Evolutionary conservation across 306 rosid species (phyloP).

Genomic region (Lablab purpureus): DNA sequence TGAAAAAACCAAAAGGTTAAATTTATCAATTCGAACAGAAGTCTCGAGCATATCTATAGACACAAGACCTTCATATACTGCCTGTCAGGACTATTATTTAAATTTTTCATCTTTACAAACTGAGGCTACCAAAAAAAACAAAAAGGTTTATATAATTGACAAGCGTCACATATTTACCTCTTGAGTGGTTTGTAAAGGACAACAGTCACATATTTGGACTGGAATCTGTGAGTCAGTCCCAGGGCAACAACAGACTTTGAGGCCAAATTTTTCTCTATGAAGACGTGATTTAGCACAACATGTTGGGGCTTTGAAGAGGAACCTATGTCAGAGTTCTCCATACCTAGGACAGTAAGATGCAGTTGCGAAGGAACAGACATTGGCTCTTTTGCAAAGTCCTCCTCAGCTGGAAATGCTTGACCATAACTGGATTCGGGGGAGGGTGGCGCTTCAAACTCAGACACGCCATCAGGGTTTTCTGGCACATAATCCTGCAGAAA

Average conservation of each 20-base stretch:
- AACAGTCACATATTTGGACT: slow-evolving; percentile 89
- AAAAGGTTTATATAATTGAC: slow-evolving; percentile 20
- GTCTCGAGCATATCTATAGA: slow-evolving; percentile 50
- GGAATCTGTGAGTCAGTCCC: slow-evolving; percentile 89
- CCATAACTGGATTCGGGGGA: slow-evolving; percentile 87
- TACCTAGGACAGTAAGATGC: slow-evolving; percentile 79
- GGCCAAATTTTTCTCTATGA: slow-evolving; percentile 86
- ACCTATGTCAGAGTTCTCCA: slow-evolving; percentile 63
- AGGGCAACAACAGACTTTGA: slow-evolving; percentile 86
- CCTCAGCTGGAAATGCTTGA: slow-evolving; percentile 71
- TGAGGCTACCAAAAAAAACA: slow-evolving; percentile 49
- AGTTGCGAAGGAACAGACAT: slow-evolving; percentile 78
- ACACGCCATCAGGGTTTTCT: slow-evolving; percentile 68
- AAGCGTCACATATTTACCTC: slow-evolving; percentile 67
- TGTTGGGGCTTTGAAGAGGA: slow-evolving; percentile 84
- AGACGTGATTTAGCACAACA: slow-evolving; percentile 89
- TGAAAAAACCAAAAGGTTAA: slow-evolving; percentile 19
- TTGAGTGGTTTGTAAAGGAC: slow-evolving; percentile 91
- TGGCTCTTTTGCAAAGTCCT: slow-evolving; percentile 92
- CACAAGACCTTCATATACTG: slow-evolving; percentile 47
- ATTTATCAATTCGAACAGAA: slow-evolving; percentile 43
- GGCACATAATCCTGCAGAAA: slow-evolving; percentile 80
- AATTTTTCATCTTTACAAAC: slow-evolving; percentile 61
- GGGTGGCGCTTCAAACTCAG: slow-evolving; percentile 83
- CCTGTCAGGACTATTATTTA: slow-evolving; percentile 41